Evolutionary conservation across 163 green algal genomes (phyloP).

Genomic region (Chlorella variabilis): DNA sequence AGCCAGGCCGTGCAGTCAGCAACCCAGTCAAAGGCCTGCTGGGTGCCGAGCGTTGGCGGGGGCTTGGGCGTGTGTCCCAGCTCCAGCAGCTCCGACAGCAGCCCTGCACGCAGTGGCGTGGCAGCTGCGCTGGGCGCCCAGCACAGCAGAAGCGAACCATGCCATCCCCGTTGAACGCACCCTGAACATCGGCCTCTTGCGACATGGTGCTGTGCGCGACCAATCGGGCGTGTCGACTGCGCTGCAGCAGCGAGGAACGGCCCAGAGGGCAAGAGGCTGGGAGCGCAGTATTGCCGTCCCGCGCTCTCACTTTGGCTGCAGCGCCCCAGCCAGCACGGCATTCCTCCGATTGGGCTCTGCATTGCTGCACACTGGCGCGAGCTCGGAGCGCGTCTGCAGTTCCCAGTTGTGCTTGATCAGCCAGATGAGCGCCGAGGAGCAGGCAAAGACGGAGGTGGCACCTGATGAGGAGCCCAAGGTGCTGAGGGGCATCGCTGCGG

Average conservation of each 20-base stretch:
- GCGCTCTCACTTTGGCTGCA: no score
- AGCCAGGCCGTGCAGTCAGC: slow-evolving; percentile 86
- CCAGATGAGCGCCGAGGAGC: slow-evolving; percentile 12
- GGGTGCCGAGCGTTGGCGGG: background rate
- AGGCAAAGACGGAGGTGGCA: slow-evolving; percentile 10
- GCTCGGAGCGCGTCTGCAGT: background rate
- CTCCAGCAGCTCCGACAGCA: slow-evolving; percentile 3
- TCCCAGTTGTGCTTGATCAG: background rate
- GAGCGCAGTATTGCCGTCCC: no score
- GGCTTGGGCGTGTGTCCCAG: slow-evolving; percentile 3
- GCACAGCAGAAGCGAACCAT: background rate
- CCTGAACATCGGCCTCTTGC: background rate
- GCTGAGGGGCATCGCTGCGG: background rate
- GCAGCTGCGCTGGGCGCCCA: background rate
- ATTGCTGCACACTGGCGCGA: no score
- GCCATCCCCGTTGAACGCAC: background rate
- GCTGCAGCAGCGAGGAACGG: background rate
- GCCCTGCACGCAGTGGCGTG: background rate
- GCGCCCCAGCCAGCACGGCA: no score
- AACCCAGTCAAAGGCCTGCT: slow-evolving; percentile 79
- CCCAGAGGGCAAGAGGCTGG: no score
- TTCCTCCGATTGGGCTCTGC: no score
- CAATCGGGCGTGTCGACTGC: background rate
- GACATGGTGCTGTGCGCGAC: background rate
- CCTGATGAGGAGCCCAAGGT: slow-evolving; percentile 37